A percentile compares a stretch with the other conserved stretches of the same genome.
phyloP scores from a whole-genome alignment of 768 basidiomycete species.

The Sarcomyxa edulis region DNA sequence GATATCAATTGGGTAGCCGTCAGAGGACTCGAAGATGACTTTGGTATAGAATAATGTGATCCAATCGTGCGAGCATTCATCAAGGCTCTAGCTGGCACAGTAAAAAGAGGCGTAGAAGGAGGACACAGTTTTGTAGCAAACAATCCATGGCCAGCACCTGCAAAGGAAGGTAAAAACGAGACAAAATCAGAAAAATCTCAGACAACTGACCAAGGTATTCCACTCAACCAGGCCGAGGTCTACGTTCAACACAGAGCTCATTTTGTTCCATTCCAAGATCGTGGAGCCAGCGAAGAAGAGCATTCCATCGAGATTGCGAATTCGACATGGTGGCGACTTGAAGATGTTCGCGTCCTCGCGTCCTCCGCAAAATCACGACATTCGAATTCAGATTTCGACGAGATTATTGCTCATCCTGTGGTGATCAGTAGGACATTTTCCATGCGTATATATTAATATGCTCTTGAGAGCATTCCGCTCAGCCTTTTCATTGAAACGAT shows the following conservation, averaged over 20 bases:
- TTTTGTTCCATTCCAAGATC: constrained; percentile 39
- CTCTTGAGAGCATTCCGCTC: too few relatives aligned
- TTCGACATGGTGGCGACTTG: constrained; percentile 12
- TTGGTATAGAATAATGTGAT: constrained; percentile 44
- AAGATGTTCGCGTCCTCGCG: too few relatives aligned
- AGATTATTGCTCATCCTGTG: too few relatives aligned
- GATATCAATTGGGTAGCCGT: constrained; percentile 75
- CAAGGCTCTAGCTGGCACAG: constrained; percentile 63
- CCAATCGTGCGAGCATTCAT: constrained; percentile 70
- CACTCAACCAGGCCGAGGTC: constrained; percentile 44
- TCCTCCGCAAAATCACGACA: too few relatives aligned
- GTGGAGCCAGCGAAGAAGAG: constrained; percentile 49
- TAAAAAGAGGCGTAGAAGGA: constrained; percentile 56
- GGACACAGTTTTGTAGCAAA: constrained; percentile 34
- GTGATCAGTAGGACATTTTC: too few relatives aligned
- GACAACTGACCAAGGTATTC: too few relatives aligned
- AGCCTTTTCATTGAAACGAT: too few relatives aligned
- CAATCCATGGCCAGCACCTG: constrained; percentile 69
- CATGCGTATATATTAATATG: too few relatives aligned
- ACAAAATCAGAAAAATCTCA: too few relatives aligned
- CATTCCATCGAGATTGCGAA: constrained; percentile 37
- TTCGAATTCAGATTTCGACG: too few relatives aligned
- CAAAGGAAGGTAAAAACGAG: constrained; percentile 4
- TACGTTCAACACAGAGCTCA: constrained; percentile 46
- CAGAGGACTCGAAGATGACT: constrained; percentile 23